Evolutionary conservation across 805 yeast genomes (phyloP).

Genomic region (Nematodospora valgi): DNA sequence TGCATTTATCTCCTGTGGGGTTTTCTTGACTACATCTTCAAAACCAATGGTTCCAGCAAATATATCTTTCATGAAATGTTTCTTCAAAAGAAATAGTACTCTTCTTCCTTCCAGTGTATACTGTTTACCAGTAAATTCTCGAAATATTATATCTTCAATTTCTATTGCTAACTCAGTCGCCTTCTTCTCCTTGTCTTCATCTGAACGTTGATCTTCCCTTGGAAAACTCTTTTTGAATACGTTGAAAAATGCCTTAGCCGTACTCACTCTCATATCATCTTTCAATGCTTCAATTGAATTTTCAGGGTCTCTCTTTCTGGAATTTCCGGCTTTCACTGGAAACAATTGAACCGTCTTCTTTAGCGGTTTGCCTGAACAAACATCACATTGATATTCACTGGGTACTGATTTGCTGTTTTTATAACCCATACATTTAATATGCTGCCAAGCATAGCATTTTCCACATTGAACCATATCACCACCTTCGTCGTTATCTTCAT

Average conservation of each 20-base stretch:
- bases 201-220: slow-evolving; percentile 18
- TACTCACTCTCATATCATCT: slow-evolving; percentile 44
- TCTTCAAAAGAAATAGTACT: slow-evolving; percentile 47
- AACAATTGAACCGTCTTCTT: not conserved
- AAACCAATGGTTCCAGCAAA: slow-evolving; percentile 52
- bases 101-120: slow-evolving; percentile 72
- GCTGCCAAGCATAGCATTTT: slow-evolving; percentile 69
- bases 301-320: slow-evolving; percentile 4
- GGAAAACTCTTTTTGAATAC: slow-evolving; percentile 43
- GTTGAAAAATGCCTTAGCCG: slow-evolving; percentile 48
- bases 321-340: not conserved
- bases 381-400: slow-evolving; percentile 49
- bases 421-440: slow-evolving; percentile 58
- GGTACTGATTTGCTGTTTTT: slow-evolving; percentile 38
- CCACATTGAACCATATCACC: slow-evolving; percentile 61
- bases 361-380: slow-evolving; percentile 19
- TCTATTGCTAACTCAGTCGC: slow-evolving; percentile 46
- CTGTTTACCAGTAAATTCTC: slow-evolving; percentile 32
- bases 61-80: slow-evolving; percentile 52
- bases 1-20: slow-evolving; percentile 78
- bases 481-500: slow-evolving; percentile 49
- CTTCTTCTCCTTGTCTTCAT: slow-evolving; percentile 23
- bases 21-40: slow-evolving; percentile 56
- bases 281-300: slow-evolving; percentile 13
- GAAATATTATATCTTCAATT: slow-evolving; percentile 50